These are phyloP conservation scores for Globisporangium viniferum DNA, from an alignment of 352 stramenopile species.

Conservation along the genomic window DNA sequence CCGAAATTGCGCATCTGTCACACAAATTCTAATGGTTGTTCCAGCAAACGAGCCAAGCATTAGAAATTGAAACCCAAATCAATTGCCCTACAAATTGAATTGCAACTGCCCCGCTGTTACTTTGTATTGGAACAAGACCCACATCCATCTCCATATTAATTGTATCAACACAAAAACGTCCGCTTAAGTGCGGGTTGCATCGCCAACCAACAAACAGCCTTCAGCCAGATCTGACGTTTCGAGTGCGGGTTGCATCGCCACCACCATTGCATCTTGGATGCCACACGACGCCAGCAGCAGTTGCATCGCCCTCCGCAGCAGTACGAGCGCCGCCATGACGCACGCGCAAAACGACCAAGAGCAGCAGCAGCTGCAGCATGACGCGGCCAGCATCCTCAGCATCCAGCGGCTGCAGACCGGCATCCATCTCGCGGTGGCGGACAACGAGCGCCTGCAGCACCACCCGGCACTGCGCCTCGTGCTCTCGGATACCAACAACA, in stretches of 20 bases:
- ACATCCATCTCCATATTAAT: conserved; percentile 3
- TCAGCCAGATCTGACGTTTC: conserved; percentile 14
- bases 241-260: conserved; percentile 1
- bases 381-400: conserved; percentile 27
- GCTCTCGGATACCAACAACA: conserved; percentile 14
- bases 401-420: conserved; percentile 25
- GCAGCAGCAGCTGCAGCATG: conserved; percentile 6
- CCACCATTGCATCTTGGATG: conserved; percentile 7
- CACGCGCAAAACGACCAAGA: conserved; percentile 8
- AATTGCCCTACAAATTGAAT: not conserved
- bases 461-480: conserved; percentile 43
- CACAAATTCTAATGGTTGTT: too few species aligned
- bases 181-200: conserved; percentile 8
- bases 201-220: not conserved
- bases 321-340: conserved; percentile 6
- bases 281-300: conserved; percentile 1
- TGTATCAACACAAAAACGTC: not conserved
- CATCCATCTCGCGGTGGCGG: conserved; percentile 22
- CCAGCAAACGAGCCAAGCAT: not conserved
- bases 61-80: not conserved
- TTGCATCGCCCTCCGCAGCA: not conserved
- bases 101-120: not conserved
- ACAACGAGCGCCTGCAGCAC: conserved; percentile 19
- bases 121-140: not conserved
- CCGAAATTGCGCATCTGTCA: too few species aligned